Evolutionary conservation across 2,329 filamentous ascomycete genomes (phyloP), one percentile per base, ranked within the genome.

Genomic region (Trichoderma endophyticum): DNA sequence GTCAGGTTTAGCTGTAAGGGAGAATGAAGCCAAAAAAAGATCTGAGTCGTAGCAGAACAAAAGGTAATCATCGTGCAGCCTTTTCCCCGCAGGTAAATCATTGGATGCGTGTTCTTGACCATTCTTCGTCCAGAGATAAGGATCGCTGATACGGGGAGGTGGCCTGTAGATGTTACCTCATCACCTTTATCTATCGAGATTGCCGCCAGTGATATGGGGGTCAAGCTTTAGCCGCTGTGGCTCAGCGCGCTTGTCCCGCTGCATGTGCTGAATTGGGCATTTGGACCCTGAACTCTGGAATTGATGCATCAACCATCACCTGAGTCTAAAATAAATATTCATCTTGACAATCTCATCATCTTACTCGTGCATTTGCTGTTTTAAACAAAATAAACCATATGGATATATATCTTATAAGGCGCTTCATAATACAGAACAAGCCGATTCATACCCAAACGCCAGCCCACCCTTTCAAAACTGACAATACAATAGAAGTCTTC

Each of bases 391-490:
- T 43, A 30, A 67, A 54, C 6, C 4, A 14, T 66, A 43, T 57
- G 11, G 21, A n/a, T 66, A 36, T 66, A 39, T 28, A 36, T 59
- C 36, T 36, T 36, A 36, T 36, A 11, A 59, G 21, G 14, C 51
- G 24, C 9, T 26, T 30, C 54, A 56, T 34, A 30, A 14, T 24
- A 54, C 54, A 68, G 9, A 12, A 51, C 43, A 64, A 68, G 34
- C 65, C 34, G 59, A 48, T 68, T 28, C 65, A 60, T n/a, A 30
- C 8, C 65, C 54, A 57, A 57, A 60, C 65, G 65, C 65, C 65
- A 9, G 18, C 18, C 39, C 62, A 14, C 26, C 18, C 26, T 64
- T n/a, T 12, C 62, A 65, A 65, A 65, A 24, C 21, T 24, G n/a
- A n/a, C 57, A 60, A 60, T 64, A 64, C 24, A 66, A 60, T 51